Evolutionary conservation across 306 rosid genomes (phyloP), one percentile per base, ranked within the genome.

Genomic region (Rosa multiflora): DNA sequence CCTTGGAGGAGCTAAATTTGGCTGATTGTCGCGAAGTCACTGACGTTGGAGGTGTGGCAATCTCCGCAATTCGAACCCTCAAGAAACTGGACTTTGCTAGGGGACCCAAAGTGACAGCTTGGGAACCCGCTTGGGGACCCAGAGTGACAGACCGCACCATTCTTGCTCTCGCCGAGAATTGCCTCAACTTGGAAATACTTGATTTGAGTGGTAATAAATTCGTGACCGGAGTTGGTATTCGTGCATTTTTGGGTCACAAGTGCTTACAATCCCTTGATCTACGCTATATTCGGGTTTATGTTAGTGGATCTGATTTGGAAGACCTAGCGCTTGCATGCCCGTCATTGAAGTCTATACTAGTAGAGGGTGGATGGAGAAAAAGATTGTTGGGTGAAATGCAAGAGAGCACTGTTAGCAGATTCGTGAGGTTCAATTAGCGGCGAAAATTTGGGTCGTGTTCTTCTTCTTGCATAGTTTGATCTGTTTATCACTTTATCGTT

Each of bases 1-100:
- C 37, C 49, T 55, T 85, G 81, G 83, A 74, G 80, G 85, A 85
- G 63, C 76, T 81, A 26, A 26, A 32, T 61, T 3, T 61, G 40
- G 67, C 40, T 1, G 0, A 1, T 26, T 61, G 67, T 61, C 0
- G 1, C 0, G 3, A 0, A 29, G 40, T 61, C 15, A 61, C 67
- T 5, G 40, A 59, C 0, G 15, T 10, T 21, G 39, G 67, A 10
- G 15, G 17, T 59, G 2, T 59, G 47, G 71, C 80, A 11, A 40
- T 85, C 53, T 72, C 84, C 35, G 20, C 77, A 23, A 81, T 81
- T 46, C 29, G 52, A 26, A 17, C 69, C 23, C 78, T 85, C 0
- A 74, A 55, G 53, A 85, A 43, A 77, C 10, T 85, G 51, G 70
- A 61, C 53, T 17, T 85, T 20, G 75, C 67, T 11, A 78, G 78